Evolutionary conservation across 441 rosid genomes (phyloP).

Genomic region (Corymbia citriodora): DNA sequence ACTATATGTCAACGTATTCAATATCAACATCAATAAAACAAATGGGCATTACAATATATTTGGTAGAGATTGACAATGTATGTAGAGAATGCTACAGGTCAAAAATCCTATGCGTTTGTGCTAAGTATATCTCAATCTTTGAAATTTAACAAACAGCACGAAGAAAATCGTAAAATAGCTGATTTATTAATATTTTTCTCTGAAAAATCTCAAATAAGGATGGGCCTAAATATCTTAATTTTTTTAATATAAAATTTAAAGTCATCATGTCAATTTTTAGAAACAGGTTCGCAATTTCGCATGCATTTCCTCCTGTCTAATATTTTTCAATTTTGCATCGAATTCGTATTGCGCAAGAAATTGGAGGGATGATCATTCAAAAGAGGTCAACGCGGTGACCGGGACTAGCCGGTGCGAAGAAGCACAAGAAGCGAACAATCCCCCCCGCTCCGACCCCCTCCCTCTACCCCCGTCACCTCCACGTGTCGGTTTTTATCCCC

Average conservation of each 20-base stretch:
- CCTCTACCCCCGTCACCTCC: background rate
- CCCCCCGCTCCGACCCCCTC: background rate
- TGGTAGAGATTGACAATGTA: background rate
- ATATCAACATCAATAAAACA: background rate
- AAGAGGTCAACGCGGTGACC: background rate
- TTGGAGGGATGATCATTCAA: background rate
- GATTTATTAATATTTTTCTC: background rate
- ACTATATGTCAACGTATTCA: background rate
- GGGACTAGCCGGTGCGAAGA: background rate
- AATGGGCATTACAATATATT: background rate
- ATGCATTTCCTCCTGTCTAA: background rate
- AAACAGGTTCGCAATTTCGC: too few species aligned
- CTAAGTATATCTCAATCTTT: background rate
- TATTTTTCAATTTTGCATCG: background rate
- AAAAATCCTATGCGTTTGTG: background rate
- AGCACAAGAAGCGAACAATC: background rate
- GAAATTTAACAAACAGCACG: background rate
- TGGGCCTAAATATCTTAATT: background rate
- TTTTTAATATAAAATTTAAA: too few species aligned
- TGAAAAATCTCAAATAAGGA: background rate
- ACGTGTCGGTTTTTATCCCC: background rate
- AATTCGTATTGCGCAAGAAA: background rate
- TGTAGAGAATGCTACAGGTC: rapidly evolving
- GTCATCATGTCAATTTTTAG: rapidly evolving
- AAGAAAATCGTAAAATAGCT: background rate